Conservation (phyloP, 1,139 yeast species). For the Taphrina betulina region DNA sequence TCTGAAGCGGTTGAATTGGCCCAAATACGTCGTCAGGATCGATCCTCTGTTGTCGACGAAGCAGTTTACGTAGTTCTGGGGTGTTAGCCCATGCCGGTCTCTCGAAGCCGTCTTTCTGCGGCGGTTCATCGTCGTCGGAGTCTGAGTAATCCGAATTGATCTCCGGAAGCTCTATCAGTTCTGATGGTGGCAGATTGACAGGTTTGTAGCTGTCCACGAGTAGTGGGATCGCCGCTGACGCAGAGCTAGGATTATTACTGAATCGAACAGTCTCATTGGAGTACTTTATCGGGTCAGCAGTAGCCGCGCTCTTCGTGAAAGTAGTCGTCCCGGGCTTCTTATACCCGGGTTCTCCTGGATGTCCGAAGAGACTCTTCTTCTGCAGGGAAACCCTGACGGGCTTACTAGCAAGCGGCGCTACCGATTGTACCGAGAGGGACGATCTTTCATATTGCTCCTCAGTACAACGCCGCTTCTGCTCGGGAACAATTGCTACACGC, state of each 20-base stretch:
- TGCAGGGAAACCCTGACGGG: constrained; percentile 20
- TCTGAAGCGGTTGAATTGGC: constrained; percentile 64
- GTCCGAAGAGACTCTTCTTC: constrained; percentile 28
- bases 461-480: constrained; percentile 37
- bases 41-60: constrained; percentile 58
- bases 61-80: constrained; percentile 56
- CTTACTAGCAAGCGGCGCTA: constrained; percentile 7
- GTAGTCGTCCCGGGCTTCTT: constrained; percentile 29
- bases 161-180: constrained; percentile 47
- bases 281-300: constrained; percentile 45
- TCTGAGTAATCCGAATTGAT: constrained; percentile 47
- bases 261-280: constrained; percentile 45
- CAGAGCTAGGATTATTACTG: neutral
- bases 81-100: constrained; percentile 73
- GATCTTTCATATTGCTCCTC: no score
- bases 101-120: constrained; percentile 54
- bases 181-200: constrained; percentile 29
- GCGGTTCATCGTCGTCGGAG: constrained; percentile 48
- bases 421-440: constrained; percentile 9
- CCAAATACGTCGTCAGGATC: constrained; percentile 80
- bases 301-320: constrained; percentile 39
- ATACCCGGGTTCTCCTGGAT: constrained; percentile 29
- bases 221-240: constrained; percentile 7
- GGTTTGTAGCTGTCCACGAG: neutral
- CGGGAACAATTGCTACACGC: constrained; percentile 3